These are phyloP conservation scores for Metarhizium humberi DNA, from an alignment of 2,329 filamentous ascomycete species.

Conservation along the genomic window DNA sequence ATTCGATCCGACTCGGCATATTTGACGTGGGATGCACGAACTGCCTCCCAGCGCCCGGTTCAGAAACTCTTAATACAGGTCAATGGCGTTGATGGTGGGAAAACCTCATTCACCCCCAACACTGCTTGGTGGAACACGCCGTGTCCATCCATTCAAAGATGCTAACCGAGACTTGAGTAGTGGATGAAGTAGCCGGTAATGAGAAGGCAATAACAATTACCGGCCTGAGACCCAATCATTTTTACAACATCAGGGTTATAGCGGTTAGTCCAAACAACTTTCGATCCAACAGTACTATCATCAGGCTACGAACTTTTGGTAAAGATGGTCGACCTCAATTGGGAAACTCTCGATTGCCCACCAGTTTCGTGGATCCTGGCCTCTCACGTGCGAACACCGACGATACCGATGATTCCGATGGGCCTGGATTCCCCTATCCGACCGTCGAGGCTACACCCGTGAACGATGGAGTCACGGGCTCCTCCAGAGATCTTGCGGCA, in stretches of 20 bases:
- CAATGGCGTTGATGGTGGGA: constrained; percentile 80
- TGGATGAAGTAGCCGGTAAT: constrained; percentile 64
- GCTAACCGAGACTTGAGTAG: constrained; percentile 27
- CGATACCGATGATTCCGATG: constrained; percentile 35
- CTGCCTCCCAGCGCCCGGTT: constrained; percentile 55
- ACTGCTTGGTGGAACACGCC: background rate
- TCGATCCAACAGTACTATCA: constrained; percentile 75
- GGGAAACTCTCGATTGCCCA: constrained; percentile 45
- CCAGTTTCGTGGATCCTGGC: constrained; percentile 46
- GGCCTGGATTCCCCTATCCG: constrained; percentile 40
- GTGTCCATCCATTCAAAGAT: background rate
- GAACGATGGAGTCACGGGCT: constrained; percentile 49
- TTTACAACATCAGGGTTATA: constrained; percentile 89
- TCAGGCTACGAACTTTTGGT: constrained; percentile 71
- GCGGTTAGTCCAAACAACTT: constrained; percentile 89
- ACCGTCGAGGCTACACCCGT: constrained; percentile 52
- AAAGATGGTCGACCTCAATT: constrained; percentile 54
- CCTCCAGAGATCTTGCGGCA: constrained; percentile 56
- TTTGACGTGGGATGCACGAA: constrained; percentile 73
- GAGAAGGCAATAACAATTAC: constrained; percentile 70
- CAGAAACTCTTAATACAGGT: constrained; percentile 87
- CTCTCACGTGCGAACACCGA: constrained; percentile 31
- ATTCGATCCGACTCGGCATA: constrained; percentile 82
- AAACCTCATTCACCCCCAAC: background rate
- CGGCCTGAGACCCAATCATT: constrained; percentile 74